Evolutionary conservation across 495 filamentous ascomycete species (phyloP), one percentile per base, ranked within the genome.

Genomic region (Penicillium fimorum): DNA sequence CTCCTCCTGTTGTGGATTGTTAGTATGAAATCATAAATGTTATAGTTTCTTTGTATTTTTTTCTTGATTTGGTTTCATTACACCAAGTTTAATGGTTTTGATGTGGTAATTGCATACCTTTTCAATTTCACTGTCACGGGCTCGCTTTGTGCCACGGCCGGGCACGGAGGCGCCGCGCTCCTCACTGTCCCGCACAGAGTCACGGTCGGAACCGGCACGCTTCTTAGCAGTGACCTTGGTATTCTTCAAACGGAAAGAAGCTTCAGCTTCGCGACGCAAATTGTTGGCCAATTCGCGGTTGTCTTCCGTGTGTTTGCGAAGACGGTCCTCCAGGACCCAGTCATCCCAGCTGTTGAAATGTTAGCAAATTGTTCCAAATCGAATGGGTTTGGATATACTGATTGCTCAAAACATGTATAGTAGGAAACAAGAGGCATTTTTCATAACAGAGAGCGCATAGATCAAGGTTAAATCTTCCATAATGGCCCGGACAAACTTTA

Each of bases 251-350:
- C 72, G 70, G 37, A 71, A 64, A 1, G 73, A 64, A 18, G 72
- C 70, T 46, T 77, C 73, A 10, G 71, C 72, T 41, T 79, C 74
- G 44, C 74, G 70, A 32, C 74, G 74, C 29, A 79, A 64, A 44
- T 73, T 76, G 47, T 71, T 68, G 12, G 91, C 91, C 8, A 96
- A 81, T 59, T 91, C 89, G 65, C 87, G 87, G 71, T 97, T 97
- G 75, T 97, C 94, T 37, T 96, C 91, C 35, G 85, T 96, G 71
- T 90, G 87, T 77, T 97, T 97, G 55, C 93, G 86, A 13, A 98
- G 85, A 51, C 94, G 91, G 70, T 97, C 94, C 70, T 93, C 86
- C 9, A 90, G 85, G 38, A 97, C 94, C 92, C 93, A 97, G 78
- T 98, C 94, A 76, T 98, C 94, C 94, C 94, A 98, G 44, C 89